Conservation (phyloP, 495 filamentous ascomycete genomes). For the Neurospora sp. region DNA sequence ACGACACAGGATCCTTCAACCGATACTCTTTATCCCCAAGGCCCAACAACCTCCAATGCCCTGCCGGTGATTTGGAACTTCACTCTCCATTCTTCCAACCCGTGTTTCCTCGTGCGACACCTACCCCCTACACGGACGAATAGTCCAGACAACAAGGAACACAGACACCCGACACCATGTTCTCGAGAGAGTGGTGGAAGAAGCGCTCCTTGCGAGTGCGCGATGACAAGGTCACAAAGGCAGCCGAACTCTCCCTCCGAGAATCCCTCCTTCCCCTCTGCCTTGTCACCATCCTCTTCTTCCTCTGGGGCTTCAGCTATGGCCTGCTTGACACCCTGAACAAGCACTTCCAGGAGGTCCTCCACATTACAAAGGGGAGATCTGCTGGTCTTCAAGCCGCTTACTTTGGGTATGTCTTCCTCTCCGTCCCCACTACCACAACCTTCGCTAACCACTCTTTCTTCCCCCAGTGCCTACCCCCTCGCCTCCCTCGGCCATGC, state of each 20-base stretch:
- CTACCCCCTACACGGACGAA: neutral
- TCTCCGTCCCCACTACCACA: neutral
- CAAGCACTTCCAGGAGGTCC: conserved; percentile 25
- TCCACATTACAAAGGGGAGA: conserved; percentile 29
- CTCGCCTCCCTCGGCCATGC: conserved; percentile 40
- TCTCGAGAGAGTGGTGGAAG: conserved; percentile 22
- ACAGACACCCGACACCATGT: conserved; percentile 14
- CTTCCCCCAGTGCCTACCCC: conserved; percentile 38
- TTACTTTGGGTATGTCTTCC: conserved; percentile 27
- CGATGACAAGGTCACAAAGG: conserved; percentile 42
- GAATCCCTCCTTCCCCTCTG: conserved; percentile 38
- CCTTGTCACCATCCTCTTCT: conserved; percentile 70
- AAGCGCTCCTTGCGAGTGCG: conserved; percentile 26
- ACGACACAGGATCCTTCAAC: neutral
- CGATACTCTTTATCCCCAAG: neutral
- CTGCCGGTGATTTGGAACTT: neutral
- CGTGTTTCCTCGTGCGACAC: neutral
- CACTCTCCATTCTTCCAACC: neutral
- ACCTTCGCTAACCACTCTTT: neutral
- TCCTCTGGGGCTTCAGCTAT: conserved; percentile 83
- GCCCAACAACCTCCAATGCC: neutral
- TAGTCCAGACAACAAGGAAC: neutral
- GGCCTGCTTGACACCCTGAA: conserved; percentile 49
- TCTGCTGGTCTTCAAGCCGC: conserved; percentile 27
- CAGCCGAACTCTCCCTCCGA: conserved; percentile 48